A percentile compares a stretch with the other conserved stretches of the same genome.
Conservation (phyloP, 2,329 filamentous ascomycete species). For the Alternaria triticina region DNA sequence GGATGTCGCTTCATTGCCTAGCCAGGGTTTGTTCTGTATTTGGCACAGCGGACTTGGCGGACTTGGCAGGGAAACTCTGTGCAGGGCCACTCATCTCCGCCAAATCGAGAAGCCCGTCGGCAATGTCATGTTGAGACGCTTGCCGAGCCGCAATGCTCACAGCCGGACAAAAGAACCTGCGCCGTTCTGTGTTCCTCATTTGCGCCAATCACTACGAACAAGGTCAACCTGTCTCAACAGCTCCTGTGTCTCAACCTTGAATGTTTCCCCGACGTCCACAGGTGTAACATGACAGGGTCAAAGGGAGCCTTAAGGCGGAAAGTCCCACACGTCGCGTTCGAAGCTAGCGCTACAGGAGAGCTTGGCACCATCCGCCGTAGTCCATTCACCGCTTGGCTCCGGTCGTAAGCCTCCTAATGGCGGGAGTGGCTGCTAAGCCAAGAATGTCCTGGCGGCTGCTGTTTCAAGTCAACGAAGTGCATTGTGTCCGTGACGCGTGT, state of each 20-base stretch:
- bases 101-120: not conserved
- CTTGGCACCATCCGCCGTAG: conserved; percentile 2
- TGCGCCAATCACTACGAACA: not conserved
- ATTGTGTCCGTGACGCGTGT: conserved; percentile 1
- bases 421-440: conserved; percentile 8
- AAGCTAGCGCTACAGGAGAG: conserved; percentile 2
- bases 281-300: conserved; percentile 1
- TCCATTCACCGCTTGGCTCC: conserved; percentile 2
- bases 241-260: not conserved
- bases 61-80: not conserved
- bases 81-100: not conserved
- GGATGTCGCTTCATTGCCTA: conserved; percentile 2
- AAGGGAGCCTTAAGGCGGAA: not conserved
- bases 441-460: conserved; percentile 7
- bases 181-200: not conserved
- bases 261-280: not conserved
- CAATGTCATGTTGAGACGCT: not conserved
- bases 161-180: not conserved
- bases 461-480: conserved; percentile 5
- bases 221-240: not conserved
- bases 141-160: not conserved
- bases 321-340: conserved; percentile 4
- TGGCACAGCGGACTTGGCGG: conserved; percentile 4
- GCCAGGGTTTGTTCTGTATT: not conserved
- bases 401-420: conserved; percentile 4